phyloP scores from a whole-genome alignment of 768 basidiomycete species.

The Auricularia cornea region DNA sequence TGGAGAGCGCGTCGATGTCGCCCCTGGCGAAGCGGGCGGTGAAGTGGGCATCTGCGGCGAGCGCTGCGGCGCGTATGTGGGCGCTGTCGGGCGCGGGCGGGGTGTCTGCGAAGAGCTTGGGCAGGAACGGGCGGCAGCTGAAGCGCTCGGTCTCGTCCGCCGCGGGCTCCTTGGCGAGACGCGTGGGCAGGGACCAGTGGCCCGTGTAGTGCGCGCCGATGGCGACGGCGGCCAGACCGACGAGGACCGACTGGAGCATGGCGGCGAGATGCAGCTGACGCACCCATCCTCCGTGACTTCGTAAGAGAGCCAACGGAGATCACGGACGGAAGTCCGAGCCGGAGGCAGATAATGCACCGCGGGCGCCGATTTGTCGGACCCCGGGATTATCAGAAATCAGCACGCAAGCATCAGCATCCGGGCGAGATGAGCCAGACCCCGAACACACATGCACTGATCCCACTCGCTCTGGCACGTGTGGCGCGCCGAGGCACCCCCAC shows the following conservation, averaged over 20 bases:
- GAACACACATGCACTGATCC: too few species aligned
- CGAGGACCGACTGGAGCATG: neutral
- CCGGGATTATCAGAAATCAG: too few species aligned
- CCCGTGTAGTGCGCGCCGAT: conserved; percentile 3
- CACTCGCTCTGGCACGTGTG: too few species aligned
- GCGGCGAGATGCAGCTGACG: too few species aligned
- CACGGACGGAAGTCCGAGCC: too few species aligned
- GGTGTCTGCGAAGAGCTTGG: conserved; percentile 16
- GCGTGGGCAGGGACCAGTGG: neutral
- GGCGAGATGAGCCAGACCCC: too few species aligned
- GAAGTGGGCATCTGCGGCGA: neutral
- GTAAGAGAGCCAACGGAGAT: too few species aligned
- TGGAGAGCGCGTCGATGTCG: conserved; percentile 41
- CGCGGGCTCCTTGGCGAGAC: neutral
- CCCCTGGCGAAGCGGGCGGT: conserved; percentile 17
- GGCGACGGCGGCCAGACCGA: neutral
- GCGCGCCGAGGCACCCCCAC: too few species aligned
- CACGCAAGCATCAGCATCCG: too few species aligned
- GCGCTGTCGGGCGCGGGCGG: conserved; percentile 11
- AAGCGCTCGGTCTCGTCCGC: conserved; percentile 7
- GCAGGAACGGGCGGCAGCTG: conserved; percentile 20
- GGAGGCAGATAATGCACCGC: too few species aligned
- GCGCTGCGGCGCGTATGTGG: conserved; percentile 4
- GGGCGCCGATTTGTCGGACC: too few species aligned
- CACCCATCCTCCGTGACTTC: too few species aligned